phyloP scores from a whole-genome alignment of 2,329 filamentous ascomycete species.

The Arthrobotrys entomopaga region DNA sequence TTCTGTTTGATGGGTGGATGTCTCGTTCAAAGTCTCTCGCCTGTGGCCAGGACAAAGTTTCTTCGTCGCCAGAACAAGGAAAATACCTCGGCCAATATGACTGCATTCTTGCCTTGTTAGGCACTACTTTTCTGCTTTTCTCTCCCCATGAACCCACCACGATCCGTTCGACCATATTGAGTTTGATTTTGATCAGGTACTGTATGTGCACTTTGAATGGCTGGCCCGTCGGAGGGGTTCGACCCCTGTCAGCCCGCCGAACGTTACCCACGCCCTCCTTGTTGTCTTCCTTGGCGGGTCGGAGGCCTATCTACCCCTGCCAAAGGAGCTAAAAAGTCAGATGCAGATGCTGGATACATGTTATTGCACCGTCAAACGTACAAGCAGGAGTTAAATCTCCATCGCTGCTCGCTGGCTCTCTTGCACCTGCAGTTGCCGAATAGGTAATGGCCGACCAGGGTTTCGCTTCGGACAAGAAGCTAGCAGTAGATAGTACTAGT shows the following conservation, averaged over 20 bases:
- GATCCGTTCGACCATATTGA: no score
- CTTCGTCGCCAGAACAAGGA: constrained; percentile 22
- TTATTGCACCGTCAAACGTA: no score
- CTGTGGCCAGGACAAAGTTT: constrained; percentile 7
- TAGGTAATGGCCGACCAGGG: constrained; percentile 46
- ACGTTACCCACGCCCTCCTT: constrained; percentile 41
- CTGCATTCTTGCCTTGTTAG: constrained; percentile 20
- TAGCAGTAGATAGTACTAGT: neutral
- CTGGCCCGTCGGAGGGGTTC: constrained; percentile 18
- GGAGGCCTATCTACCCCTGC: constrained; percentile 53
- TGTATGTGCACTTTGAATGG: neutral
- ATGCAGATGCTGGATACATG: neutral
- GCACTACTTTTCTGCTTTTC: neutral
- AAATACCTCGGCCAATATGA: constrained; percentile 34
- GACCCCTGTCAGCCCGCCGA: constrained; percentile 33
- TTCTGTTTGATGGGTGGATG: constrained; percentile 3
- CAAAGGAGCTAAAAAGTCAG: constrained; percentile 16
- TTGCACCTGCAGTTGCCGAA: constrained; percentile 46
- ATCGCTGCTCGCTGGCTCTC: constrained; percentile 25
- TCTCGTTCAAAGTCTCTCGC: constrained; percentile 18
- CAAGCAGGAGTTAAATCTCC: neutral
- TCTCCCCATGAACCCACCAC: no score
- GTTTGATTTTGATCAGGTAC: neutral
- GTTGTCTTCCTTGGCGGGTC: constrained; percentile 20
- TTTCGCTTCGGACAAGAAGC: constrained; percentile 3